Conservation (phyloP, 352 stramenopile species). For the Thalassiosira oceanica region DNA sequence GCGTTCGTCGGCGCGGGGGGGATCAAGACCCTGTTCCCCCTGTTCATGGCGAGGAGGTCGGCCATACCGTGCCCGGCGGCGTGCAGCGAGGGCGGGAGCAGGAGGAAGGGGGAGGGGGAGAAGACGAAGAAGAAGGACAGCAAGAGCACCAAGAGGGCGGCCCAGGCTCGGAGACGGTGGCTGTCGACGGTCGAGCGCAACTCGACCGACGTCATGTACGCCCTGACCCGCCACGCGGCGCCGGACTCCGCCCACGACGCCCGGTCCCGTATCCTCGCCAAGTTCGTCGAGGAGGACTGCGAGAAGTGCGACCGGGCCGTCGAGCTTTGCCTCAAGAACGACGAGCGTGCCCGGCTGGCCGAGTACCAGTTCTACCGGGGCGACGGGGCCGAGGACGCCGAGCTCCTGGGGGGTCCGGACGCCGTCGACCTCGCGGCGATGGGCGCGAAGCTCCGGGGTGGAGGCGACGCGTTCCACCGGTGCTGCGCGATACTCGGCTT, state of each 20-base stretch:
- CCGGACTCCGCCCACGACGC: conserved; percentile 62
- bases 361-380: conserved; percentile 73
- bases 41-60: conserved; percentile 56
- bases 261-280: conserved; percentile 61
- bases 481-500: conserved; percentile 62
- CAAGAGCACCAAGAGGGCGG: conserved; percentile 43
- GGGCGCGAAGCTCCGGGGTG: conserved; percentile 64
- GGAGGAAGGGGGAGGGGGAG: conserved; percentile 15
- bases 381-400: conserved; percentile 56
- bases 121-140: conserved; percentile 9
- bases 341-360: conserved; percentile 58
- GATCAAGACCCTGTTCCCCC: conserved; percentile 68
- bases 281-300: conserved; percentile 75
- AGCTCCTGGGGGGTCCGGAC: conserved; percentile 25
- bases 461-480: conserved; percentile 70
- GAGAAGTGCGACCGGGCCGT: conserved; percentile 60
- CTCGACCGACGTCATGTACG: conserved; percentile 68
- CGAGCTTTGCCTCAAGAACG: conserved; percentile 67
- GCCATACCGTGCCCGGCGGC: conserved; percentile 54
- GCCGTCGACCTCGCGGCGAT: conserved; percentile 59
- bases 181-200: conserved; percentile 50
- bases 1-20: conserved; percentile 53
- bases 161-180: conserved; percentile 60
- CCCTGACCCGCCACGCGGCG: conserved; percentile 60
- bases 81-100: conserved; percentile 39